Conservation (phyloP, 352 stramenopile species). For the Phytophthora ramorum region DNA sequence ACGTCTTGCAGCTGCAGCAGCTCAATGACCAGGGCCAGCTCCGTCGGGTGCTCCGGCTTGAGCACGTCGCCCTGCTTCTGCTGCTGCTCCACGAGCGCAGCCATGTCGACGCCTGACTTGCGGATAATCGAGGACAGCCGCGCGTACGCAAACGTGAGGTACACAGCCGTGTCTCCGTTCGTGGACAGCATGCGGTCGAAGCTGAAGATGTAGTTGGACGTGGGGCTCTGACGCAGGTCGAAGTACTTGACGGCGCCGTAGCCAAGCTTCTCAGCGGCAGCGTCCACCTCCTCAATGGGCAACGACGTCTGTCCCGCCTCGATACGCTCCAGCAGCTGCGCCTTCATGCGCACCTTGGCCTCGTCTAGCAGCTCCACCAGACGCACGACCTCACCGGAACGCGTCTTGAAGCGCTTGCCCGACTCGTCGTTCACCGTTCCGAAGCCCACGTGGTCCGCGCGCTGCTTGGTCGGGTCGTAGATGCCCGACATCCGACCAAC, state of each 20-base stretch:
- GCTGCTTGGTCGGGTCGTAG: conserved; percentile 84
- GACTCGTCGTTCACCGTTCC: conserved; percentile 89
- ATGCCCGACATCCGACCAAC: conserved; percentile 81
- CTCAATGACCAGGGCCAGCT: conserved; percentile 94
- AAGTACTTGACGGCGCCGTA: conserved; percentile 99
- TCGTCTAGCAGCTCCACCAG: conserved; percentile 99
- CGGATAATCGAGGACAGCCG: conserved; percentile 97
- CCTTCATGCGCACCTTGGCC: conserved; percentile 95
- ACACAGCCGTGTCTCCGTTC: conserved; percentile 99
- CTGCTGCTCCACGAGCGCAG: conserved; percentile 61
- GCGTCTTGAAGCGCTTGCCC: conserved; percentile 97
- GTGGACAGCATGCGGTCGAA: conserved; percentile 99
- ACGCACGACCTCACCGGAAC: conserved; percentile 97
- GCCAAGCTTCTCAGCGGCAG: conserved; percentile 95
- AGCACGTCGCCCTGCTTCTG: conserved; percentile 55
- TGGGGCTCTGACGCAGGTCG: conserved; percentile 97
- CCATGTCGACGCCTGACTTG: conserved; percentile 92
- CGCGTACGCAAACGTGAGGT: conserved; percentile 99
- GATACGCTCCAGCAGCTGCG: conserved; percentile 92
- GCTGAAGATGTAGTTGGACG: conserved; percentile 99
- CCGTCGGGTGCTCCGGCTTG: conserved; percentile 80
- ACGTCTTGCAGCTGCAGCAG: conserved; percentile 97
- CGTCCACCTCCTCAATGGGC: conserved; percentile 92
- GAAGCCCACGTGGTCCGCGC: conserved; percentile 85
- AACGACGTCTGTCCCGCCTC: conserved; percentile 90